A percentile compares a stretch with the other conserved stretches of the same genome.
Evolutionary conservation across 108 stramenopile genomes (phyloP).

Genomic region (Cyclotella choctawhatcheeana): DNA sequence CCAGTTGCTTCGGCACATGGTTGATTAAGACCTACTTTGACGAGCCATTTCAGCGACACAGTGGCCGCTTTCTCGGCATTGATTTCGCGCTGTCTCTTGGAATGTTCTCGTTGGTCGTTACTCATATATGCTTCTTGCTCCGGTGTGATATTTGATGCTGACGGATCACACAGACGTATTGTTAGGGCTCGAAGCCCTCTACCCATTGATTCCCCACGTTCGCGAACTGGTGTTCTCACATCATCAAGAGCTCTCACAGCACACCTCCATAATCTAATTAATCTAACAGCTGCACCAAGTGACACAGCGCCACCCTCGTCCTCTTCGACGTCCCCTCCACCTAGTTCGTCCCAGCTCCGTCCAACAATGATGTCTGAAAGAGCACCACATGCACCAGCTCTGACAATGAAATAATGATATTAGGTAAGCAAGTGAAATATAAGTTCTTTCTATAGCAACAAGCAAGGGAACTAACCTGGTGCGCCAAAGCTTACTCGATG

Average conservation of each 20-base stretch:
- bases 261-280: constrained; percentile 74
- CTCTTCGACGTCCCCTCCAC: constrained; percentile 71
- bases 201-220: constrained; percentile 73
- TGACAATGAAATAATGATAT: constrained; percentile 28
- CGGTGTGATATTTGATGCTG: constrained; percentile 4
- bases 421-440: constrained; percentile 77
- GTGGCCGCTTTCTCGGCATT: constrained; percentile 73
- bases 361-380: constrained; percentile 83
- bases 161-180: constrained; percentile 69
- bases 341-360: constrained; percentile 79
- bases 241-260: constrained; percentile 83
- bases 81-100: constrained; percentile 23
- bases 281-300: constrained; percentile 59
- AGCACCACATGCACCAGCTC: constrained; percentile 73
- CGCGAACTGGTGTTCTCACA: constrained; percentile 73
- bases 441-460: constrained; percentile 46
- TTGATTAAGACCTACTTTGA: constrained; percentile 80
- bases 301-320: constrained; percentile 61
- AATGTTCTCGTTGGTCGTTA: constrained; percentile 32
- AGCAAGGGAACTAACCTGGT: constrained; percentile 35
- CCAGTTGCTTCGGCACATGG: constrained; percentile 80
- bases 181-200: constrained; percentile 68
- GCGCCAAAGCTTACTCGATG: constrained; percentile 79
- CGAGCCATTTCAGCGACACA: constrained; percentile 72
- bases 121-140: constrained; percentile 42